These are phyloP conservation scores for Magnusiomyces fungicola DNA, from an alignment of 1,139 yeast genomes.

Conservation along the genomic window DNA sequence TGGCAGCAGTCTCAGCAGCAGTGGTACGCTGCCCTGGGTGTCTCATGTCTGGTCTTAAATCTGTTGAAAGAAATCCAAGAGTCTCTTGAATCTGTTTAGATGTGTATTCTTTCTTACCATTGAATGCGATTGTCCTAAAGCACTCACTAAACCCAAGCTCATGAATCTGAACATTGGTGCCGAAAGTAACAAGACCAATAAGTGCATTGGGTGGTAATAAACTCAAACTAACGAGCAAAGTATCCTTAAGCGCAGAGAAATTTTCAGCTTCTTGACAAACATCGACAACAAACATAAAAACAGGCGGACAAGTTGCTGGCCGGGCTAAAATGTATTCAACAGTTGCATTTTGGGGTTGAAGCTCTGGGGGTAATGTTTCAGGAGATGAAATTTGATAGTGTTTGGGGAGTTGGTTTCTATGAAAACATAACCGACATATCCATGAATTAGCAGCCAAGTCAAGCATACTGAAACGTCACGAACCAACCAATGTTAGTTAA, in stretches of 20 bases:
- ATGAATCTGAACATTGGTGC: slow-evolving; percentile 58
- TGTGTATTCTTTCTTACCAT: slow-evolving; percentile 53
- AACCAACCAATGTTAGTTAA: background rate
- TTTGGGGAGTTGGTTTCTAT: slow-evolving; percentile 46
- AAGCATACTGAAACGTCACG: slow-evolving; percentile 23
- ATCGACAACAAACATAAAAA: slow-evolving; percentile 62
- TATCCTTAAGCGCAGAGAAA: slow-evolving; percentile 51
- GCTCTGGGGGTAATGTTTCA: slow-evolving; percentile 27
- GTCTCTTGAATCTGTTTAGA: slow-evolving; percentile 45
- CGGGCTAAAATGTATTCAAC: slow-evolving; percentile 55
- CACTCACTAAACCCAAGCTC: slow-evolving; percentile 41
- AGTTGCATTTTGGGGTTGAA: slow-evolving; percentile 42
- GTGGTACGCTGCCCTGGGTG: slow-evolving; percentile 12
- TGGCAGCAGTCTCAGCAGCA: slow-evolving; percentile 20
- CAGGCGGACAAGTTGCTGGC: slow-evolving; percentile 34
- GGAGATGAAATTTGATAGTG: slow-evolving; percentile 21
- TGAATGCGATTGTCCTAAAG: slow-evolving; percentile 40
- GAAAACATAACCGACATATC: slow-evolving; percentile 58
- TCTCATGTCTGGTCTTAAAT: slow-evolving; percentile 25
- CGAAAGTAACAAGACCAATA: slow-evolving; percentile 49
- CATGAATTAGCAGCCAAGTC: slow-evolving; percentile 43
- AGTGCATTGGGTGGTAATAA: slow-evolving; percentile 49
- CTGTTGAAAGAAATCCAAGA: slow-evolving; percentile 46
- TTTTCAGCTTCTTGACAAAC: slow-evolving; percentile 47
- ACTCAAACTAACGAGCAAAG: slow-evolving; percentile 45